A percentile compares a stretch with the other conserved stretches of the same genome.
These are phyloP conservation scores for Macrocystidia cucumis DNA, from an alignment of 1,284 basidiomycete genomes.

Conservation along the genomic window DNA sequence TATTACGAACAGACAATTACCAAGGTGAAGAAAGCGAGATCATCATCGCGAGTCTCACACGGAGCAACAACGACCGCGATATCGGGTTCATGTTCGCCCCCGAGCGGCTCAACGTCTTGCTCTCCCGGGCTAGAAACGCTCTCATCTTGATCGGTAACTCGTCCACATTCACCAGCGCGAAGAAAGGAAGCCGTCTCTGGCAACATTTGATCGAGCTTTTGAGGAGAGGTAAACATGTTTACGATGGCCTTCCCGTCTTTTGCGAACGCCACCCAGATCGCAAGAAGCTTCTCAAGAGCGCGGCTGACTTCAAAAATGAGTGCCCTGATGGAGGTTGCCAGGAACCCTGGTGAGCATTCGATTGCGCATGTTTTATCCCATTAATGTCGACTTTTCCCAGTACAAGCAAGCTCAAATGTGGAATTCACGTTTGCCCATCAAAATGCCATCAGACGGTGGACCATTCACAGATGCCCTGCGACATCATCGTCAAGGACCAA, in stretches of 20 bases:
- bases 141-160: constrained; percentile 1
- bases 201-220: not conserved
- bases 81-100: constrained; percentile 2
- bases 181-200: not conserved
- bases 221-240: not conserved
- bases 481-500: constrained; percentile 15
- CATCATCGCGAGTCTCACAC: not conserved
- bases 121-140: constrained; percentile 1
- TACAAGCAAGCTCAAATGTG: constrained; percentile 35
- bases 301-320: constrained; percentile 40
- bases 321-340: constrained; percentile 58
- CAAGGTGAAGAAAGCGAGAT: constrained; percentile 2
- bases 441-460: constrained; percentile 48
- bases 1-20: constrained; percentile 19
- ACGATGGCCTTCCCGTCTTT: not conserved
- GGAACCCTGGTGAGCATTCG: constrained; percentile 39
- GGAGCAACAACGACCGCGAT: constrained; percentile 1
- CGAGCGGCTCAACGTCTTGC: constrained; percentile 1
- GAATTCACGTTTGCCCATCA: constrained; percentile 39
- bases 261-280: not conserved
- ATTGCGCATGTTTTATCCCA: not conserved
- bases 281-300: constrained; percentile 4
- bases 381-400: constrained; percentile 19
- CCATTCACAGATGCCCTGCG: constrained; percentile 39
- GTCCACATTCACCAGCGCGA: not conserved